Evolutionary conservation across 805 yeast species (phyloP).

Genomic region (Candida xiaguanensis): DNA sequence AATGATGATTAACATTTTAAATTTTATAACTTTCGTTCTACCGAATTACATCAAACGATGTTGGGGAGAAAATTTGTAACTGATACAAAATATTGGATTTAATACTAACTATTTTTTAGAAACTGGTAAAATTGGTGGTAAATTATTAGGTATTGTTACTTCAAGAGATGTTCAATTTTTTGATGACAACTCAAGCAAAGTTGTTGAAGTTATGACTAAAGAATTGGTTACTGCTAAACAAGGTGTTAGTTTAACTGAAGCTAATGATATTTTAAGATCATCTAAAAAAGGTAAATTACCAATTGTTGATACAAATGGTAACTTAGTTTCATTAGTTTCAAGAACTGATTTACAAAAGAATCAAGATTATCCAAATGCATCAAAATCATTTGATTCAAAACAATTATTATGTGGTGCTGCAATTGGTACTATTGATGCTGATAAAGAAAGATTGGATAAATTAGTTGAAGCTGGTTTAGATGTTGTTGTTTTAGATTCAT

Average conservation of each 20-base stretch:
- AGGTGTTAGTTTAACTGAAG: conserved; percentile 80
- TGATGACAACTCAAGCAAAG: conserved; percentile 60
- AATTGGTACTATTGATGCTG: conserved; percentile 89
- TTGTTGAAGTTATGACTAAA: conserved; percentile 83
- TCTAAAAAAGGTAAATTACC: conserved; percentile 98
- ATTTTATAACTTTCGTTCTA: conserved; percentile 98
- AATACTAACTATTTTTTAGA: conserved; percentile 50
- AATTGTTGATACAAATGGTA: conserved; percentile 73
- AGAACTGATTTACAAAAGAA: conserved; percentile 97
- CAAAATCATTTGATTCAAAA: conserved; percentile 88
- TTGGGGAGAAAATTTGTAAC: conserved; percentile 87
- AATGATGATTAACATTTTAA: conserved; percentile 51
- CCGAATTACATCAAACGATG: conserved; percentile 96
- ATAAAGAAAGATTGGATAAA: conserved; percentile 75
- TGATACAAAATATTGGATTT: too few relatives aligned
- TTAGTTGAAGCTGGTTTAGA: conserved; percentile 96
- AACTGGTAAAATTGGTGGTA: conserved; percentile 80
- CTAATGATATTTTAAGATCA: conserved; percentile 83
- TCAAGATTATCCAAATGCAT: conserved; percentile 88
- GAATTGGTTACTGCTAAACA: conserved; percentile 79
- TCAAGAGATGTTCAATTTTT: conserved; percentile 96
- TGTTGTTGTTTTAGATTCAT: conserved; percentile 91
- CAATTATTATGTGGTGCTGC: conserved; percentile 99
- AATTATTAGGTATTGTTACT: conserved; percentile 91
- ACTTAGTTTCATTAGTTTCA: conserved; percentile 82